Evolutionary conservation across 257 asterid species (phyloP).

Genomic region (Datura wrightii): DNA sequence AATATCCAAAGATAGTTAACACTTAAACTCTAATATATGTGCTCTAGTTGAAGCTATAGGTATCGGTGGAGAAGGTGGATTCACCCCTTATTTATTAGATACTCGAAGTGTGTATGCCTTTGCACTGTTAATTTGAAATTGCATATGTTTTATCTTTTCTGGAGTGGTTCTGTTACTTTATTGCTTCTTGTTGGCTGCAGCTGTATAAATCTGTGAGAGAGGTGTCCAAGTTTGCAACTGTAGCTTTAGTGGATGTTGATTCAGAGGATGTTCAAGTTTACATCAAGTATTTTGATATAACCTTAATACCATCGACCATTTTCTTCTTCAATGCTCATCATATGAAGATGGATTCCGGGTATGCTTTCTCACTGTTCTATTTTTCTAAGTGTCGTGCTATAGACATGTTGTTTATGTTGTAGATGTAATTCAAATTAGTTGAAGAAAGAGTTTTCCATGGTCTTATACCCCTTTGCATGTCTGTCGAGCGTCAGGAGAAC

Average conservation of each 20-base stretch:
- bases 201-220: constrained; percentile 81
- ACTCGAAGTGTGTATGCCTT: background rate
- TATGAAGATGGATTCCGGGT: constrained; percentile 98
- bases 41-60: background rate
- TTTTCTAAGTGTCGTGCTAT: background rate
- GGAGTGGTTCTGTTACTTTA: background rate
- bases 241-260: constrained; percentile 83
- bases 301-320: constrained; percentile 74
- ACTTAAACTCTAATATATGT: no score
- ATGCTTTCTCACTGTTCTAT: constrained; percentile 22
- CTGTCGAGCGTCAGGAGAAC: background rate
- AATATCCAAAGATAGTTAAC: no score
- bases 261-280: constrained; percentile 83
- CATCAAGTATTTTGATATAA: constrained; percentile 80
- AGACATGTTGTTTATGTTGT: background rate
- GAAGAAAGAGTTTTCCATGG: background rate
- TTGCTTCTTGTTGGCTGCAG: constrained; percentile 43
- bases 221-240: constrained; percentile 77
- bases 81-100: background rate
- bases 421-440: background rate
- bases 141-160: background rate
- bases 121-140: background rate
- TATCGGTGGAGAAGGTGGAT: background rate
- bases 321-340: constrained; percentile 98
- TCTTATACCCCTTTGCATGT: background rate